A percentile compares a stretch with the other conserved stretches of the same genome.
Evolutionary conservation across 2,329 filamentous ascomycete genomes (phyloP).

Genomic region (Basipetospora chlamydospora): DNA sequence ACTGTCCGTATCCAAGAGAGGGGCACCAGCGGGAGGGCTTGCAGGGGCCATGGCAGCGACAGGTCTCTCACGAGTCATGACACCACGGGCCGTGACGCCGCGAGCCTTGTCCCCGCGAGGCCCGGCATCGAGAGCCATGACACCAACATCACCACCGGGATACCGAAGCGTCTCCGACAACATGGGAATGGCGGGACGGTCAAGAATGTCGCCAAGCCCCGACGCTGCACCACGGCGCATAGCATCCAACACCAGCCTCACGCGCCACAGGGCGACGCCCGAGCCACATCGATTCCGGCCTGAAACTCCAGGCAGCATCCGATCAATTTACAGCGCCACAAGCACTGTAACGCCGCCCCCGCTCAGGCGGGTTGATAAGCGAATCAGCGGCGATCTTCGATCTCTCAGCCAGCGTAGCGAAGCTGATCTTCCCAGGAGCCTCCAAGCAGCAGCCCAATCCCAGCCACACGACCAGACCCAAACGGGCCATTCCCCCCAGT

Average conservation of each 20-base stretch:
- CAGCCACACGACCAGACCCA: no score
- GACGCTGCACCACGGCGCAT: conserved; percentile 23
- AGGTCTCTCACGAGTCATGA: conserved; percentile 1
- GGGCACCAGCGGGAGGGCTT: not conserved
- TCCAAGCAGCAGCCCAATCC: not conserved
- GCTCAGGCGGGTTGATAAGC: conserved; percentile 53
- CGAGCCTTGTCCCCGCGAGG: no score
- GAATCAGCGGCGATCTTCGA: conserved; percentile 63
- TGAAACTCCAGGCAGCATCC: conserved; percentile 41
- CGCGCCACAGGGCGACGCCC: conserved; percentile 35
- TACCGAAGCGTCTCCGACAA: conserved; percentile 27
- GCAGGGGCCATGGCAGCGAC: not conserved
- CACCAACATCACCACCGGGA: no score
- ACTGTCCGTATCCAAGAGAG: no score
- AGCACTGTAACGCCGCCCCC: no score
- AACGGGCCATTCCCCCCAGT: no score
- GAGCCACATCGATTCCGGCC: conserved; percentile 42
- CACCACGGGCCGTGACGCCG: no score
- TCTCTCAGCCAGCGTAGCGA: conserved; percentile 30
- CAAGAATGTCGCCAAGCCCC: conserved; percentile 6
- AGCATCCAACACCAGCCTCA: conserved; percentile 38
- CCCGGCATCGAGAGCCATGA: no score
- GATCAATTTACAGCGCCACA: conserved; percentile 36
- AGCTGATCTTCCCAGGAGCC: not conserved
- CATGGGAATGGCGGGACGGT: conserved; percentile 7